Evolutionary conservation across 78 protist genomes (phyloP).

Genomic region (Corallochytrium limacisporum): DNA sequence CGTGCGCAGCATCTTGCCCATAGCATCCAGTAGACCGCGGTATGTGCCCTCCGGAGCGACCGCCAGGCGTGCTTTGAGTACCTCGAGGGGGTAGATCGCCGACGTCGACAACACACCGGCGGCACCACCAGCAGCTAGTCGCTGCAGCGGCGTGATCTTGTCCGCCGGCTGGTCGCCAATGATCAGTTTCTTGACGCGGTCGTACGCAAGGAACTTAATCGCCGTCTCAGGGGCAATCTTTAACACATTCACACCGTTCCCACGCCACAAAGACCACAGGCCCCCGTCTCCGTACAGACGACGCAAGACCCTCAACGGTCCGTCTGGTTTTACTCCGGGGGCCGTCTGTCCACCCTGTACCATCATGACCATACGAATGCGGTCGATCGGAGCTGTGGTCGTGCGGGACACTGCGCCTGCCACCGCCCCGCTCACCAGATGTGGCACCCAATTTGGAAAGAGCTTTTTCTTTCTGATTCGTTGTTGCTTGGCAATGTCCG

Average conservation of each 20-base stretch:
- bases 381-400: slow-evolving; percentile 1
- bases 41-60: background rate
- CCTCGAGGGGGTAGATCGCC: slow-evolving; percentile 7
- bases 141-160: background rate
- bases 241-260: background rate
- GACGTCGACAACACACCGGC: background rate
- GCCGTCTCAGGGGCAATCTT: background rate
- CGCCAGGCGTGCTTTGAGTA: background rate
- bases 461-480: no score
- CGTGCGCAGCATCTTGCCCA: background rate
- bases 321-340: background rate
- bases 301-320: background rate
- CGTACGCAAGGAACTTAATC: background rate
- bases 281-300: background rate
- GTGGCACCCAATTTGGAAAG: no score
- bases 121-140: background rate
- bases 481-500: no score
- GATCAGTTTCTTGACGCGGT: background rate
- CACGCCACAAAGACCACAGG: background rate
- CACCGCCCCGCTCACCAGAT: background rate
- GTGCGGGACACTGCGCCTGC: slow-evolving; percentile 8
- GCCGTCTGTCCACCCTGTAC: background rate
- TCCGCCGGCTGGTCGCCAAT: background rate
- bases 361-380: background rate
- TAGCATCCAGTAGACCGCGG: background rate